Evolutionary conservation across 495 filamentous ascomycete genomes (phyloP).

Genomic region (Penicillium chermesinum): DNA sequence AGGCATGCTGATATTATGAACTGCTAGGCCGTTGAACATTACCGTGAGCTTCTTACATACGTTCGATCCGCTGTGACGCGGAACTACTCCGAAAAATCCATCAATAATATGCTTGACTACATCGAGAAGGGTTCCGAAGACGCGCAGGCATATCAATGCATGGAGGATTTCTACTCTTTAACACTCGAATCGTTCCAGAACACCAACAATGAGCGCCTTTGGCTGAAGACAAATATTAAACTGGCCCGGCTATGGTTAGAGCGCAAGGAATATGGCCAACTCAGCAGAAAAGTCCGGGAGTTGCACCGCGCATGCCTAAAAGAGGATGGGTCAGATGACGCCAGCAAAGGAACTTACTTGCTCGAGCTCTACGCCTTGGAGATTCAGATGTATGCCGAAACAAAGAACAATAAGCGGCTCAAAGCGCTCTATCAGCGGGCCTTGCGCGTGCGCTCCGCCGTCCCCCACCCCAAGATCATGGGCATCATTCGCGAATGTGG

Average conservation of each 20-base stretch:
- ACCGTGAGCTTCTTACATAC: constrained; percentile 91
- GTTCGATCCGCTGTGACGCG: constrained; percentile 95
- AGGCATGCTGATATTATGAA: background rate
- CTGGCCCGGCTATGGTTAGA: constrained; percentile 86
- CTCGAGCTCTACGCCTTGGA: constrained; percentile 95
- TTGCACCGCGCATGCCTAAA: constrained; percentile 85
- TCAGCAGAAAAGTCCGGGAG: constrained; percentile 80
- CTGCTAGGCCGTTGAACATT: constrained; percentile 90
- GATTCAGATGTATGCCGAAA: constrained; percentile 98
- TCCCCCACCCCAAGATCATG: constrained; percentile 98
- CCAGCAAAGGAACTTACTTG: constrained; percentile 92
- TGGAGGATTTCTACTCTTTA: constrained; percentile 93
- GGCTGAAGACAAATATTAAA: constrained; percentile 98
- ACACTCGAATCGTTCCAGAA: constrained; percentile 92
- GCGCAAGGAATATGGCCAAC: constrained; percentile 75
- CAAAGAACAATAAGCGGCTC: constrained; percentile 92
- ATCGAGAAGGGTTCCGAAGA: constrained; percentile 91
- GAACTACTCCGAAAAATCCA: constrained; percentile 98
- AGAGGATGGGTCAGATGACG: constrained; percentile 86
- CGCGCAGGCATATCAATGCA: constrained; percentile 70
- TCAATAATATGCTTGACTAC: constrained; percentile 98
- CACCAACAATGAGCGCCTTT: constrained; percentile 95
- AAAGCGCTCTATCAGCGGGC: constrained; percentile 90
- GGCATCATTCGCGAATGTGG: constrained; percentile 97
- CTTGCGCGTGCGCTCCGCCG: constrained; percentile 84